These are phyloP conservation scores for Tetradesmus lagerheimii DNA, from an alignment of 139 green algal species.

Conservation along the genomic window DNA sequence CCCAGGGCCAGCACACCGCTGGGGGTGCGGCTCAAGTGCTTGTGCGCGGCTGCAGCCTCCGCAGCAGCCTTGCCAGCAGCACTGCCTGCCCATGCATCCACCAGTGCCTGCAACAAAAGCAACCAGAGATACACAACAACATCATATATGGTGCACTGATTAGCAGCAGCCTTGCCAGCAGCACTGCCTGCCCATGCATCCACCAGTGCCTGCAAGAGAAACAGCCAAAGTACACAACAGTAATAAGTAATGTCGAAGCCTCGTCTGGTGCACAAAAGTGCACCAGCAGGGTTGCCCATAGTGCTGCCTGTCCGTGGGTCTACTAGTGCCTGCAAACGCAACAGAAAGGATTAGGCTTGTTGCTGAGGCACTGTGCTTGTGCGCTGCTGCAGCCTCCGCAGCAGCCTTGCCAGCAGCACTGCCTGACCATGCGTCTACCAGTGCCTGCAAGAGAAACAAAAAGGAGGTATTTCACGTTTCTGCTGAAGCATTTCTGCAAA, in stretches of 20 bases:
- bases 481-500: too few species aligned
- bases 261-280: too few species aligned
- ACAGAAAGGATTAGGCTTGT: too few species aligned
- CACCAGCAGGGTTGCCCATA: background rate
- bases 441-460: background rate
- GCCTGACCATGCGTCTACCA: background rate
- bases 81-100: background rate
- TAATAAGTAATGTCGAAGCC: too few species aligned
- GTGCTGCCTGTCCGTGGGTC: constrained; percentile 21
- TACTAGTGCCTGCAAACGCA: constrained; percentile 40
- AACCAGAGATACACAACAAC: too few species aligned
- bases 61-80: background rate
- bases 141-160: too few species aligned
- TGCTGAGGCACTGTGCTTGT: too few species aligned
- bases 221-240: too few species aligned
- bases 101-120: background rate
- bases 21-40: background rate
- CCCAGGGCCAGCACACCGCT: constrained; percentile 30
- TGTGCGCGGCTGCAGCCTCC: background rate
- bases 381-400: background rate
- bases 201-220: background rate
- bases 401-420: background rate
- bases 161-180: background rate
- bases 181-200: background rate
- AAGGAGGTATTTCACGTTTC: too few species aligned